Evolutionary conservation across 2,329 filamentous ascomycete genomes (phyloP).

Genomic region (Fusarium pseudoanthophilum): DNA sequence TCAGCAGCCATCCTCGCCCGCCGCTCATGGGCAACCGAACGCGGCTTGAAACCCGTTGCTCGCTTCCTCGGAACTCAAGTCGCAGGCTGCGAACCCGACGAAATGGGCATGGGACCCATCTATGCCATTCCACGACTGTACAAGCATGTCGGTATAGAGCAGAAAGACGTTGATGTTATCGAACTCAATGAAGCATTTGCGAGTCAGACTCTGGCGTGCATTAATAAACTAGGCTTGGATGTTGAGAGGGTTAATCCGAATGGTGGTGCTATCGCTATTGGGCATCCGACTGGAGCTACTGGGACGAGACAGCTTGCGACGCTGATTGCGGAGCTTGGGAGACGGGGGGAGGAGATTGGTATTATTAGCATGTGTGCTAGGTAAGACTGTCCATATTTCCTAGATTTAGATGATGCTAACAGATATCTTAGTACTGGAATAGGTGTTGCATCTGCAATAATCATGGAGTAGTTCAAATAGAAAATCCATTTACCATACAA

Average conservation of each 20-base stretch:
- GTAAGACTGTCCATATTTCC: neutral
- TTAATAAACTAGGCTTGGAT: slow-evolving; percentile 75
- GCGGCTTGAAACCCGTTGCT: slow-evolving; percentile 72
- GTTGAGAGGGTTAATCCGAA: slow-evolving; percentile 84
- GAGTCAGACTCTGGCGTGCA: slow-evolving; percentile 73
- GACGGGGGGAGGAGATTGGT: slow-evolving; percentile 1
- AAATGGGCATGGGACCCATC: slow-evolving; percentile 92
- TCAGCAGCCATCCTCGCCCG: slow-evolving; percentile 66
- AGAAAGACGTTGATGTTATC: slow-evolving; percentile 80
- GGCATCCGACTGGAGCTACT: slow-evolving; percentile 89
- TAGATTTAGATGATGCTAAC: neutral
- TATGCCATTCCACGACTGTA: slow-evolving; percentile 85
- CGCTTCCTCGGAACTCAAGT: slow-evolving; percentile 85
- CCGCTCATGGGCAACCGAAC: slow-evolving; percentile 83
- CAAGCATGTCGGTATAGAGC: slow-evolving; percentile 70
- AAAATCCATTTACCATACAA: too few species aligned
- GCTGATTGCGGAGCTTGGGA: slow-evolving; percentile 2
- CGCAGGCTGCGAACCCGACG: slow-evolving; percentile 82
- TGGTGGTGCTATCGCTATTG: slow-evolving; percentile 89
- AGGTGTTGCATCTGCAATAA: neutral
- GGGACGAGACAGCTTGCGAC: slow-evolving; percentile 54
- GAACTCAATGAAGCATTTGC: slow-evolving; percentile 89
- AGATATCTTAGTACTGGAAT: fast-evolving
- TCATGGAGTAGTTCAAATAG: neutral
- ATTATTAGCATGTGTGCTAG: slow-evolving; percentile 31